Percentiles rank a stretch among this genome's conserved stretches.
Conservation (phyloP, 2,329 filamentous ascomycete genomes). For the Helotiales sp. region DNA sequence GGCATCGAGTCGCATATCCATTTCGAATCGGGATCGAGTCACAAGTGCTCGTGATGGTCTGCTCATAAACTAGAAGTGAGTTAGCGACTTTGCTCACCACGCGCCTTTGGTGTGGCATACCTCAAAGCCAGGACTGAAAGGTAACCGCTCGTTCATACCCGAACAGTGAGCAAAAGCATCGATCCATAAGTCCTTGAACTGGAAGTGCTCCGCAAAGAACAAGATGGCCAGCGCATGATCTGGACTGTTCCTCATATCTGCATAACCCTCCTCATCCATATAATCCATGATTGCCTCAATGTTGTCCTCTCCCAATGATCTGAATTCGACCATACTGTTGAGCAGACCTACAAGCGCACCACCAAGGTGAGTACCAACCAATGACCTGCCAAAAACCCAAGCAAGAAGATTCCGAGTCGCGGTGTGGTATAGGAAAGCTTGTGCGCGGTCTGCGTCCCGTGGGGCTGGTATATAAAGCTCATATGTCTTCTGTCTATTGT, state of each 20-base stretch:
- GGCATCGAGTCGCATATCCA: slow-evolving; percentile 62
- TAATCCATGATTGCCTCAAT: slow-evolving; percentile 63
- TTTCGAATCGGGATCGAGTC: slow-evolving; percentile 59
- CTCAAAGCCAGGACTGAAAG: slow-evolving; percentile 57
- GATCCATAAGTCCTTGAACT: slow-evolving; percentile 64
- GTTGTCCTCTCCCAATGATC: slow-evolving; percentile 55
- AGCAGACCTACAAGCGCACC: slow-evolving; percentile 63
- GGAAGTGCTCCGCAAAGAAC: slow-evolving; percentile 66
- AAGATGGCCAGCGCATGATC: slow-evolving; percentile 69
- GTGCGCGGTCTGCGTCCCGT: slow-evolving; percentile 48
- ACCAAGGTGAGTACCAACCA: slow-evolving; percentile 69
- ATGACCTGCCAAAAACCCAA: slow-evolving; percentile 62
- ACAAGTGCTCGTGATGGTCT: slow-evolving; percentile 64
- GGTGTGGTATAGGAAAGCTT: slow-evolving; percentile 63
- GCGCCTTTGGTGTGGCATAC: slow-evolving; percentile 43
- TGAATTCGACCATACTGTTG: slow-evolving; percentile 63
- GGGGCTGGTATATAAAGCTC: slow-evolving; percentile 74
- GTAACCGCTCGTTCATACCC: slow-evolving; percentile 68
- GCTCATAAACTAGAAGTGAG: slow-evolving; percentile 44
- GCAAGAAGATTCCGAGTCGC: slow-evolving; percentile 76
- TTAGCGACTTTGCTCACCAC: slow-evolving; percentile 5
- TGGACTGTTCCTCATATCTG: slow-evolving; percentile 63
- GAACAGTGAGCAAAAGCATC: slow-evolving; percentile 77
- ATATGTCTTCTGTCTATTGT: slow-evolving; percentile 23
- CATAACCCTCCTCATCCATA: slow-evolving; percentile 68